phyloP scores from a whole-genome alignment of 73 alveolate species.

The Uronychia setigera region DNA sequence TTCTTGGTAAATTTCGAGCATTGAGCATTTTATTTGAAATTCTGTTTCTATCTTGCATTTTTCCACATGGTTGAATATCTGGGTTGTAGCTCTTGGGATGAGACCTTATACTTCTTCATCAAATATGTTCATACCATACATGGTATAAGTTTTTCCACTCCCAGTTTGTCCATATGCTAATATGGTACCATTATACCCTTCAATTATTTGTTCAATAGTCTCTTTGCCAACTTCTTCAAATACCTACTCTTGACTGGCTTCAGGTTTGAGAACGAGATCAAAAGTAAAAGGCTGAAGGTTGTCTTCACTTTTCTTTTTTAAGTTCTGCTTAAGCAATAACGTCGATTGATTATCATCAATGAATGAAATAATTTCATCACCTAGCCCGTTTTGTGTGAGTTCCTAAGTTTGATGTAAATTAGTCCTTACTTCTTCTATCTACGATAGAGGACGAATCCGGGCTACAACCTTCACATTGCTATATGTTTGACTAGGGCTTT shows the following conservation, averaged over 20 bases:
- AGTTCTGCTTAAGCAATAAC: too few relatives aligned
- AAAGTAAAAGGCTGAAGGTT: constrained; percentile 50
- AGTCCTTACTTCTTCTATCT: too few relatives aligned
- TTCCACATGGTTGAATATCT: constrained; percentile 65
- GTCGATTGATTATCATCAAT: too few relatives aligned
- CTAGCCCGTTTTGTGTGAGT: too few relatives aligned
- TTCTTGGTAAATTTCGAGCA: constrained; percentile 87
- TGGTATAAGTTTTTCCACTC: constrained; percentile 94
- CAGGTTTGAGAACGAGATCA: constrained; percentile 84
- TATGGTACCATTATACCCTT: constrained; percentile 97
- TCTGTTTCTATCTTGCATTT: constrained; percentile 64
- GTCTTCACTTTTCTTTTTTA: constrained; percentile 32
- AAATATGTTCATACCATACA: constrained; percentile 89
- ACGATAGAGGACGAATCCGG: too few relatives aligned
- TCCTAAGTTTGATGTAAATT: too few relatives aligned
- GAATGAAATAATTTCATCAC: too few relatives aligned
- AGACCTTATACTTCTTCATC: constrained; percentile 87
- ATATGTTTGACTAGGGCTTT: too few relatives aligned
- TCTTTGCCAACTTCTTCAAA: constrained; percentile 79
- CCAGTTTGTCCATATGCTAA: constrained; percentile 98
- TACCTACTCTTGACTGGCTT: constrained; percentile 73
- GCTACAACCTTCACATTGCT: too few relatives aligned
- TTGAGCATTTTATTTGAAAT: constrained; percentile 70
- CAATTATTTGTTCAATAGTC: constrained; percentile 84
- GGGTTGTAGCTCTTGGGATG: constrained; percentile 86